Evolutionary conservation across 257 asterid species (phyloP).

Genomic region (Solanum clarkiae): DNA sequence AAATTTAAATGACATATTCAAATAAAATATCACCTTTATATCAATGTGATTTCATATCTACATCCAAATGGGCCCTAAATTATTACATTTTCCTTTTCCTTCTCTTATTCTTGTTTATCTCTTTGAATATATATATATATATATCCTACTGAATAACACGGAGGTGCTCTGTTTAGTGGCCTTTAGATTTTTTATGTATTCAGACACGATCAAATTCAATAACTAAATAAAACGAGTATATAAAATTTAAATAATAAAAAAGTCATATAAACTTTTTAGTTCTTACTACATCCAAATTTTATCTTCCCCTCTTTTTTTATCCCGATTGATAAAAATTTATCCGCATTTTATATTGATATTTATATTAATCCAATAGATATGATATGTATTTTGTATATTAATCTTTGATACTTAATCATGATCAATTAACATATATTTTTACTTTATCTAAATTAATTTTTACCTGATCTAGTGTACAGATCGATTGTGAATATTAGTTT

Average conservation of each 20-base stretch:
- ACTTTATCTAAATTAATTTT: neutral
- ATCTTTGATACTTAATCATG: neutral
- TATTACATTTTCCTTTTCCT: neutral
- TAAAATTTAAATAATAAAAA: neutral
- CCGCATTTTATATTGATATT: neutral
- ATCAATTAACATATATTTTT: neutral
- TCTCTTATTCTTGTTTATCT: neutral
- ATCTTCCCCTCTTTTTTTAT: accelerated
- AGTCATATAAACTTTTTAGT: neutral
- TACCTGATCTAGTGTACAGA: neutral
- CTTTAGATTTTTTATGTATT: neutral
- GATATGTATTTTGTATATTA: neutral
- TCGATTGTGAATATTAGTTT: neutral
- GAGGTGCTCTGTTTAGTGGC: neutral
- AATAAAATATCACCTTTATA: too few species aligned
- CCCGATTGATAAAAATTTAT: neutral
- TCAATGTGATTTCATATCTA: too few species aligned
- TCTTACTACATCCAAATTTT: neutral
- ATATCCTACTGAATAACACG: neutral
- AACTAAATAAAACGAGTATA: neutral
- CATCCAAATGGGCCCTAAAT: too few species aligned
- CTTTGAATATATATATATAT: neutral
- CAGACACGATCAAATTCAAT: neutral
- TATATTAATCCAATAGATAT: neutral
- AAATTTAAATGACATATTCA: too few species aligned